Evolutionary conservation across 2,329 filamentous ascomycete species (phyloP).

Genomic region (Aspergillus calidoustus): DNA sequence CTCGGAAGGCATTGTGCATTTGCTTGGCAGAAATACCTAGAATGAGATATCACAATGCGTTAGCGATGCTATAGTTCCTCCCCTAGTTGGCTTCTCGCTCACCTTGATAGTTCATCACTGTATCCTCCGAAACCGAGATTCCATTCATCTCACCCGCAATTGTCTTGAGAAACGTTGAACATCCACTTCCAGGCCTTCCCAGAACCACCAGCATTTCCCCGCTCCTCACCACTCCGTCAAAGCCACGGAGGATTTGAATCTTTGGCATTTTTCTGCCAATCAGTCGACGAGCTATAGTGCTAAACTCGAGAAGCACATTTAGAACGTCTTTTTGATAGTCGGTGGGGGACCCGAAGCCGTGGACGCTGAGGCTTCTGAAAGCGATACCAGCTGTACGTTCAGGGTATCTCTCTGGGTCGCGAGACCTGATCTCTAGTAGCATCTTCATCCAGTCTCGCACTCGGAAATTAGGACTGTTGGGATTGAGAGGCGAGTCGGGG

Average conservation of each 20-base stretch:
- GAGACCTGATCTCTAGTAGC: slow-evolving; percentile 26
- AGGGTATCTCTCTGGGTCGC: slow-evolving; percentile 24
- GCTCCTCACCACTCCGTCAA: slow-evolving; percentile 62
- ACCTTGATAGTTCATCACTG: slow-evolving; percentile 82
- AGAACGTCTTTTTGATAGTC: slow-evolving; percentile 70
- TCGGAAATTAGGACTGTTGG: slow-evolving; percentile 27
- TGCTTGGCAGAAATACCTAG: slow-evolving; percentile 47
- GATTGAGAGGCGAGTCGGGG: slow-evolving; percentile 26
- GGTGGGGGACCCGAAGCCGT: slow-evolving; percentile 66
- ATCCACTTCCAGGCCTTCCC: slow-evolving; percentile 50
- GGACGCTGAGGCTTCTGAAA: slow-evolving; percentile 68
- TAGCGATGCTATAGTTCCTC: background rate
- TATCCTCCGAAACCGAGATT: slow-evolving; percentile 70
- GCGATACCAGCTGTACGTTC: slow-evolving; percentile 59
- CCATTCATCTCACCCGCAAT: slow-evolving; percentile 83
- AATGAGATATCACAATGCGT: background rate
- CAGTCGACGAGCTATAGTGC: slow-evolving; percentile 36
- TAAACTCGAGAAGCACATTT: slow-evolving; percentile 57
- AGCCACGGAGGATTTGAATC: slow-evolving; percentile 59
- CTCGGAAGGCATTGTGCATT: slow-evolving; percentile 72
- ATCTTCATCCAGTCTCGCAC: slow-evolving; percentile 28
- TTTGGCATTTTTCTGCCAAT: slow-evolving; percentile 22
- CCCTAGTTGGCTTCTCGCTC: slow-evolving; percentile 51
- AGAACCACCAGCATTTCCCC: slow-evolving; percentile 59
- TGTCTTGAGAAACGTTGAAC: slow-evolving; percentile 85